Evolutionary conservation across 805 yeast genomes (phyloP), one percentile per base, ranked within the genome.

Genomic region (Starmerella stigmatis): DNA sequence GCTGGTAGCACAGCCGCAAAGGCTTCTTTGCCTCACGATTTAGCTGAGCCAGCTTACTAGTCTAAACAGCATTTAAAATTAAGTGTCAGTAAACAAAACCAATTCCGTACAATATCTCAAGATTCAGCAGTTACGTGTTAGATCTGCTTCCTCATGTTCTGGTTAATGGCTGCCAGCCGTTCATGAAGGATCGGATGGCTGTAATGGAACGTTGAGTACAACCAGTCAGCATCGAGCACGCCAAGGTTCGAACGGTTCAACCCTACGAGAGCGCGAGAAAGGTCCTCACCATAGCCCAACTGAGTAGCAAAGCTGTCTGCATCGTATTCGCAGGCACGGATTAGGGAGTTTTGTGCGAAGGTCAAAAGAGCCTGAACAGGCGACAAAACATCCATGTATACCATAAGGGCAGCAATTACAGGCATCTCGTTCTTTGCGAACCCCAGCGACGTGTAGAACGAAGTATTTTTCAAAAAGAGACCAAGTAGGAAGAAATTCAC

Each of bases 151-250:
- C 41, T 37, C 25, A 20, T 36, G 13, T 15, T 40, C 13, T 15
- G 38, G 15, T 47, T 80, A 49, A 92, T 71, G 7, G 94, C 94
- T 37, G 68, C 61, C 56, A 92, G 72, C 69, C 99, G 79, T 69
- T 92, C 97, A 15, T 89, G 77, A 57, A 89, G 66, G 46, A 85
- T 83, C 41, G 99, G 99, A 58, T 92, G 98, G 41, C 89, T 80
- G 64, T 83, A 80, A 60, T 80, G 86, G 65, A 85, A 89, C 35
- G 92, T 79, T 17, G 94, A 81, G 65, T 79, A 92, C 53, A 86
- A 71, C 75, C 88, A 76, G 61, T 92, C 96, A 22, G 92, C 94
- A 59, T 81, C 86, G 69, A 86, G 73, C n/a, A 86, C 74, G 46
- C 85, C 72, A 60, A 92, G 73, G 64, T 92, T 89, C 60, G 86